These are phyloP conservation scores for Ascochyta pisi DNA, from an alignment of 2,329 filamentous ascomycete genomes.

Conservation along the genomic window DNA sequence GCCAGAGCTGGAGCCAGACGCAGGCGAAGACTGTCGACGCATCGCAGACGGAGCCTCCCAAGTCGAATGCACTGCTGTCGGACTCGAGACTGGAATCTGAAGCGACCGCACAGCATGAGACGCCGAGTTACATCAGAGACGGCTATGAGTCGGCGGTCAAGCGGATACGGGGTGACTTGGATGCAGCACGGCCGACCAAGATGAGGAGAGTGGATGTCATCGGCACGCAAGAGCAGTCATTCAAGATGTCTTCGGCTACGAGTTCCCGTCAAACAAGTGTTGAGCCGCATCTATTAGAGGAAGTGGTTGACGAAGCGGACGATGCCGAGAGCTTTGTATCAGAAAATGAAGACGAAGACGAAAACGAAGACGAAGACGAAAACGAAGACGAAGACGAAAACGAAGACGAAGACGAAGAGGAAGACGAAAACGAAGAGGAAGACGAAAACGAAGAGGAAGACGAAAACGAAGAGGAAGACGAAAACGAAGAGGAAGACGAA, in stretches of 20 bases:
- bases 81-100: slow-evolving; percentile 25
- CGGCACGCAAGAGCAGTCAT: slow-evolving; percentile 24
- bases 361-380: not conserved
- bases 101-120: slow-evolving; percentile 32
- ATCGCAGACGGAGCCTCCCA: not conserved
- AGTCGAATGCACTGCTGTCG: slow-evolving; percentile 1
- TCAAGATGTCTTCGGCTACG: slow-evolving; percentile 32
- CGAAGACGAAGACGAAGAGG: too few relatives aligned
- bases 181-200: slow-evolving; percentile 22
- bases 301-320: slow-evolving; percentile 8
- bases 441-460: not conserved
- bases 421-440: not conserved
- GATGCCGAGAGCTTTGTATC: not conserved
- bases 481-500: not conserved
- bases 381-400: not conserved
- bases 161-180: slow-evolving; percentile 21
- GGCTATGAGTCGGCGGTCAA: slow-evolving; percentile 30
- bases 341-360: not conserved
- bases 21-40: not conserved
- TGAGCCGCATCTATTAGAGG: slow-evolving; percentile 1
- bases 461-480: not conserved
- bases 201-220: slow-evolving; percentile 16
- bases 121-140: slow-evolving; percentile 32
- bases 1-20: slow-evolving; percentile 12
- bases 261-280: slow-evolving; percentile 2